A percentile compares a stretch with the other conserved stretches of the same genome.
These are phyloP conservation scores for Lotmaria passim DNA, from an alignment of 208 protist genomes.

Conservation along the genomic window DNA sequence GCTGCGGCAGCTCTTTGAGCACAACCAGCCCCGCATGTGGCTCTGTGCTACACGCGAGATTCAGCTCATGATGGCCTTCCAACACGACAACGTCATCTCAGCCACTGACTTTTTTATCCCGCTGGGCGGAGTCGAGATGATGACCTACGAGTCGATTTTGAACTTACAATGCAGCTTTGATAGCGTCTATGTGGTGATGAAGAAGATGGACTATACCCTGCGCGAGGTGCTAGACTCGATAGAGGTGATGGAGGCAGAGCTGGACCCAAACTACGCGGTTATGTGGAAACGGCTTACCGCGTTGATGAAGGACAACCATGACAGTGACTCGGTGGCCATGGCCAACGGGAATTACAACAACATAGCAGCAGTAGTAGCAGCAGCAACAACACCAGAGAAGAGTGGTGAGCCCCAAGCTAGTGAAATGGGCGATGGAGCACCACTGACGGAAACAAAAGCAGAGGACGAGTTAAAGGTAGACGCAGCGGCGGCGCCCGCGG, in stretches of 20 bases:
- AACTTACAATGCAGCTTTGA: constrained; percentile 67
- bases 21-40: constrained; percentile 85
- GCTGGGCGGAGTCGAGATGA: constrained; percentile 66
- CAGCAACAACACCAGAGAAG: too few species aligned
- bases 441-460: neutral
- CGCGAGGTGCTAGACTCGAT: constrained; percentile 85
- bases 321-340: neutral
- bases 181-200: constrained; percentile 89
- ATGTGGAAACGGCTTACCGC: neutral
- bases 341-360: neutral
- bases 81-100: constrained; percentile 85
- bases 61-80: constrained; percentile 84
- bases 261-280: constrained; percentile 25
- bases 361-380: too few species aligned
- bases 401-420: neutral
- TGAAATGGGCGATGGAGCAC: neutral
- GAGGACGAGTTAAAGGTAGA: constrained; percentile 9
- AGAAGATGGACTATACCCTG: constrained; percentile 88
- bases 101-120: constrained; percentile 87
- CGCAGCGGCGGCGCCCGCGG: neutral
- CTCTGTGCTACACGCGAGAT: constrained; percentile 85
- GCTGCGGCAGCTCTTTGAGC: constrained; percentile 71
- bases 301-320: neutral
- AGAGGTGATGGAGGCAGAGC: constrained; percentile 32
- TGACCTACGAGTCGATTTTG: constrained; percentile 74